These are phyloP conservation scores for Wickerhamiella spandovensis DNA, from an alignment of 805 yeast genomes.

Conservation along the genomic window DNA sequence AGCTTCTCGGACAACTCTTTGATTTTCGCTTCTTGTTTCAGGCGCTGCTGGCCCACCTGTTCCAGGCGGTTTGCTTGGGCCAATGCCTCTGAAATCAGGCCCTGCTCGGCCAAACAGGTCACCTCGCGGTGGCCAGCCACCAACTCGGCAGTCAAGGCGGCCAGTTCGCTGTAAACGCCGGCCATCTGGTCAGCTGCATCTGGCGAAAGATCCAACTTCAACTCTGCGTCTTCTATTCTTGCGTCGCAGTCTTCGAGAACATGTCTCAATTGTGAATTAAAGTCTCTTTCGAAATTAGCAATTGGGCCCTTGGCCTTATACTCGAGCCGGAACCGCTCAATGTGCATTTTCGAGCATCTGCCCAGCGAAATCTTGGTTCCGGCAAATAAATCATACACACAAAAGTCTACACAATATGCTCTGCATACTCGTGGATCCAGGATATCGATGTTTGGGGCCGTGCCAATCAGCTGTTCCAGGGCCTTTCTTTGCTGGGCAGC, in stretches of 20 bases:
- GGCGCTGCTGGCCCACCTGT: background rate
- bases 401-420: slow-evolving; percentile 67
- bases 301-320: slow-evolving; percentile 32
- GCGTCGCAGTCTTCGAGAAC: slow-evolving; percentile 56
- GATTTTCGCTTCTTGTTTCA: slow-evolving; percentile 38
- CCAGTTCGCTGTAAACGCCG: background rate
- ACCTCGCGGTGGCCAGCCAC: slow-evolving; percentile 7
- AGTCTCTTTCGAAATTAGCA: slow-evolving; percentile 37
- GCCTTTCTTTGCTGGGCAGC: slow-evolving; percentile 67
- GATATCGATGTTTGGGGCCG: slow-evolving; percentile 27
- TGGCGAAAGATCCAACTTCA: slow-evolving; percentile 51
- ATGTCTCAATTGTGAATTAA: slow-evolving; percentile 33
- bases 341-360: slow-evolving; percentile 60
- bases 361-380: slow-evolving; percentile 80
- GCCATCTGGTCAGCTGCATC: slow-evolving; percentile 50
- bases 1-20: slow-evolving; percentile 52
- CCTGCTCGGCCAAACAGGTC: slow-evolving; percentile 9
- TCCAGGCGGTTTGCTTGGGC: slow-evolving; percentile 9
- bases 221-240: slow-evolving; percentile 47
- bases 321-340: slow-evolving; percentile 58
- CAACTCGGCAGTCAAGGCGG: background rate
- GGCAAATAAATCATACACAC: slow-evolving; percentile 72
- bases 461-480: slow-evolving; percentile 59
- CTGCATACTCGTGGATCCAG: slow-evolving; percentile 57
- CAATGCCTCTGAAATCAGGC: slow-evolving; percentile 27